Percentiles rank a stretch among this genome's conserved stretches.
phyloP scores from a whole-genome alignment of 108 stramenopile species.

The Phaeodactylum tricornutum region DNA sequence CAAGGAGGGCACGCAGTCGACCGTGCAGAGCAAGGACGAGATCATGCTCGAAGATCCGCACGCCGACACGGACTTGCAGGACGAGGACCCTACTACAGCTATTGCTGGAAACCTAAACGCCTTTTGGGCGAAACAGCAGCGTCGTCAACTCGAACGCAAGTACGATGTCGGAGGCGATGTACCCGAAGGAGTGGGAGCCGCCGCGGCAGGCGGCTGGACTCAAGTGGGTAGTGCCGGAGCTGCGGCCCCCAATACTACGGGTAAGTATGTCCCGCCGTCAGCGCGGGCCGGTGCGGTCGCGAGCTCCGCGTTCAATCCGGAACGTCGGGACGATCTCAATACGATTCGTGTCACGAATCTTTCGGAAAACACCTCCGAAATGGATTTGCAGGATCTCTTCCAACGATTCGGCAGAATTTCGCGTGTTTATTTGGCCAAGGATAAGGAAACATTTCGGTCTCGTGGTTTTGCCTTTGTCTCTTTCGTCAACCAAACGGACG shows the following conservation, averaged over 20 bases:
- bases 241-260: constrained; percentile 10
- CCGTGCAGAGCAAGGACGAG: constrained; percentile 74
- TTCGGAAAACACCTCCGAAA: constrained; percentile 93
- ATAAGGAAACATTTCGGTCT: constrained; percentile 86
- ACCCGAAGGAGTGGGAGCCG: constrained; percentile 35
- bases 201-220: constrained; percentile 23
- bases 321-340: constrained; percentile 68
- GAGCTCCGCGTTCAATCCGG: constrained; percentile 19
- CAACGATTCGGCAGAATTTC: constrained; percentile 89
- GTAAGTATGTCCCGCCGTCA: constrained; percentile 77
- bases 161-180: constrained; percentile 64
- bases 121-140: constrained; percentile 86
- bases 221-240: constrained; percentile 5
- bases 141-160: constrained; percentile 77
- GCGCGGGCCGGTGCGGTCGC: constrained; percentile 29
- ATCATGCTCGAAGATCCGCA: constrained; percentile 80
- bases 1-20: constrained; percentile 42
- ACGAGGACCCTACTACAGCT: constrained; percentile 67
- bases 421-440: constrained; percentile 94
- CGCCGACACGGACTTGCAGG: constrained; percentile 80
- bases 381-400: constrained; percentile 92
- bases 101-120: constrained; percentile 76
- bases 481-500: constrained; percentile 86
- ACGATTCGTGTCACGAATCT: constrained; percentile 98
- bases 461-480: constrained; percentile 96